These are phyloP conservation scores for Rosa rugosa DNA, from an alignment of 306 rosid genomes.

Conservation along the genomic window DNA sequence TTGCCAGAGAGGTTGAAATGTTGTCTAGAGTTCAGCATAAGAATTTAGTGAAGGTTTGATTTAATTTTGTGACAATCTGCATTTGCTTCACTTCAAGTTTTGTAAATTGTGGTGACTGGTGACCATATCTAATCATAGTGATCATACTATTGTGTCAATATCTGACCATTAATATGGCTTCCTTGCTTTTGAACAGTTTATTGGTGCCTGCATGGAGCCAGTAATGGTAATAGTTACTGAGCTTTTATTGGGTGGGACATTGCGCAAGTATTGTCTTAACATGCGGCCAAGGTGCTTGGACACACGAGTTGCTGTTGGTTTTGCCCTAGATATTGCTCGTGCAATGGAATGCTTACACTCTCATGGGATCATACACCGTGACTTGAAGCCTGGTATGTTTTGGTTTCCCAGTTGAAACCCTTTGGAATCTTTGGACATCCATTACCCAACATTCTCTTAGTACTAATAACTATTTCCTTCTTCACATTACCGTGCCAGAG, in stretches of 20 bases:
- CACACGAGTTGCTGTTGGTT: conserved; percentile 70
- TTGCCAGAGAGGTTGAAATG: conserved; percentile 92
- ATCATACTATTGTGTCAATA: conserved; percentile 24
- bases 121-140: conserved; percentile 1
- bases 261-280: conserved; percentile 78
- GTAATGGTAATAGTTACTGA: conserved; percentile 93
- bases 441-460: background rate
- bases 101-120: conserved; percentile 21
- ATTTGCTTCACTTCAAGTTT: conserved; percentile 3
- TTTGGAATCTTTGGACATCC: background rate
- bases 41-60: conserved; percentile 82
- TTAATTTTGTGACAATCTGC: conserved; percentile 25
- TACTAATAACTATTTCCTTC: background rate
- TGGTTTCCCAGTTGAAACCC: conserved; percentile 20
- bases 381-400: conserved; percentile 84
- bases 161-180: conserved; percentile 26
- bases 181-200: conserved; percentile 61
- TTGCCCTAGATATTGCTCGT: conserved; percentile 85
- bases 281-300: conserved; percentile 89
- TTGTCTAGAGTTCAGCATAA: conserved; percentile 88
- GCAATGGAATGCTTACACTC: conserved; percentile 96
- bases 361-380: conserved; percentile 97
- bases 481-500: background rate
- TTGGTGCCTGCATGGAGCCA: conserved; percentile 96
- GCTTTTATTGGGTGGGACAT: conserved; percentile 80